Percentiles rank a stretch among this genome's conserved stretches.
phyloP scores from a whole-genome alignment of 2,329 filamentous ascomycete species.

The Fusarium guadeloupense region DNA sequence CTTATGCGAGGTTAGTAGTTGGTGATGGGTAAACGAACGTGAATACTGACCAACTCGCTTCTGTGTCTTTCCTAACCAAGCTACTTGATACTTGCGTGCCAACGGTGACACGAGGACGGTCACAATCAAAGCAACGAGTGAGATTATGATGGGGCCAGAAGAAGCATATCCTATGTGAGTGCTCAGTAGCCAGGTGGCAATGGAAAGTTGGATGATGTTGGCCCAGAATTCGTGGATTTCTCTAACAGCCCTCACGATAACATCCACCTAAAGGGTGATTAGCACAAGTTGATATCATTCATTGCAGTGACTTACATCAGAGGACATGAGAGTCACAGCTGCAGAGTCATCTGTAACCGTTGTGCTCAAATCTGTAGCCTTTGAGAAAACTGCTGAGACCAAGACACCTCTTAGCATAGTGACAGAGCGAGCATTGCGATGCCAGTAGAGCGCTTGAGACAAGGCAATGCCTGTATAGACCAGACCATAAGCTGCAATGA shows the following conservation, averaged over 20 bases:
- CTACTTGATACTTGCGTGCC: slow-evolving; percentile 44
- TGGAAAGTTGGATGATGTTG: slow-evolving; percentile 47
- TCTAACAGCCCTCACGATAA: slow-evolving; percentile 49
- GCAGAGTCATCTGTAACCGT: slow-evolving; percentile 45
- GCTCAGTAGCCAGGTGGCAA: slow-evolving; percentile 48
- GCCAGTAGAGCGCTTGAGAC: slow-evolving; percentile 46
- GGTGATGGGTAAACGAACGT: too few species aligned
- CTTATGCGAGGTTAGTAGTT: slow-evolving; percentile 11
- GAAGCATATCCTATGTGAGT: slow-evolving; percentile 49
- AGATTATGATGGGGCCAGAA: slow-evolving; percentile 47
- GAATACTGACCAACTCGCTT: slow-evolving; percentile 41
- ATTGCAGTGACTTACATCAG: slow-evolving; percentile 44
- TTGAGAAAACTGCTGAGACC: slow-evolving; percentile 48
- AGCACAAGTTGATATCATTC: not conserved
- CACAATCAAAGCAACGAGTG: slow-evolving; percentile 38
- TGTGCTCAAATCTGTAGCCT: slow-evolving; percentile 45
- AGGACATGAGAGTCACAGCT: slow-evolving; percentile 54
- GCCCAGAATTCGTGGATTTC: slow-evolving; percentile 52
- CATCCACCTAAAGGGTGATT: slow-evolving; percentile 45
- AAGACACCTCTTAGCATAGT: slow-evolving; percentile 46
- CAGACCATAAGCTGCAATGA: slow-evolving; percentile 48
- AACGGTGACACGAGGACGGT: slow-evolving; percentile 43
- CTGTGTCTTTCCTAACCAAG: slow-evolving; percentile 41
- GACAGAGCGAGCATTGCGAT: slow-evolving; percentile 46
- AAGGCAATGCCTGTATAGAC: slow-evolving; percentile 47